Conservation (phyloP, 2,329 filamentous ascomycete genomes). For the Xylariales sp. region DNA sequence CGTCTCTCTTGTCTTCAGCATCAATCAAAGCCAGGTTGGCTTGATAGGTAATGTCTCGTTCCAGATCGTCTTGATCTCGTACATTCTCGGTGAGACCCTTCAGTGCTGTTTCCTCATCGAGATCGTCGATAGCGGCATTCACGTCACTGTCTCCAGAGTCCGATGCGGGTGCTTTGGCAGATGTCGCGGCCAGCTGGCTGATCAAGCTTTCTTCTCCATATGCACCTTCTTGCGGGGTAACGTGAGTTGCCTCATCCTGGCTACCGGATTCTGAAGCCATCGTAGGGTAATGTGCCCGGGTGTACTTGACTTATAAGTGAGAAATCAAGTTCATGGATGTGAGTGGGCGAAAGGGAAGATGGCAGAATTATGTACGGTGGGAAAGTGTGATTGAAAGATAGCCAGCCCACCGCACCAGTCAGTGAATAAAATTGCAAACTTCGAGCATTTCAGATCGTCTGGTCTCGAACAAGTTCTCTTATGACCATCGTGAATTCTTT, state of each 20-base stretch:
- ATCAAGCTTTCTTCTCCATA: background rate
- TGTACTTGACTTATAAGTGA: background rate
- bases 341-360: background rate
- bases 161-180: background rate
- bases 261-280: background rate
- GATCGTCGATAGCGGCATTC: constrained; percentile 6
- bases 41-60: constrained; percentile 72
- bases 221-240: too few relatives aligned
- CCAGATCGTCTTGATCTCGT: constrained; percentile 83
- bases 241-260: background rate
- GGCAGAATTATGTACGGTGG: too few relatives aligned
- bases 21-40: constrained; percentile 56
- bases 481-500: background rate
- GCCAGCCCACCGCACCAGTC: background rate
- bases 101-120: constrained; percentile 58
- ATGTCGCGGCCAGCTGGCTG: background rate
- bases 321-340: background rate
- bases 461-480: background rate
- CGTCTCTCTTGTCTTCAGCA: constrained; percentile 58
- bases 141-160: constrained; percentile 5
- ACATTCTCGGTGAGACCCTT: constrained; percentile 63
- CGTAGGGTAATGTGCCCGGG: background rate
- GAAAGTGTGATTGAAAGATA: background rate
- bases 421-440: background rate
- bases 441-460: background rate